A percentile compares a stretch with the other conserved stretches of the same genome.
Conservation (phyloP, 2,329 filamentous ascomycete species). For the Tolypocladium endophyticum region DNA sequence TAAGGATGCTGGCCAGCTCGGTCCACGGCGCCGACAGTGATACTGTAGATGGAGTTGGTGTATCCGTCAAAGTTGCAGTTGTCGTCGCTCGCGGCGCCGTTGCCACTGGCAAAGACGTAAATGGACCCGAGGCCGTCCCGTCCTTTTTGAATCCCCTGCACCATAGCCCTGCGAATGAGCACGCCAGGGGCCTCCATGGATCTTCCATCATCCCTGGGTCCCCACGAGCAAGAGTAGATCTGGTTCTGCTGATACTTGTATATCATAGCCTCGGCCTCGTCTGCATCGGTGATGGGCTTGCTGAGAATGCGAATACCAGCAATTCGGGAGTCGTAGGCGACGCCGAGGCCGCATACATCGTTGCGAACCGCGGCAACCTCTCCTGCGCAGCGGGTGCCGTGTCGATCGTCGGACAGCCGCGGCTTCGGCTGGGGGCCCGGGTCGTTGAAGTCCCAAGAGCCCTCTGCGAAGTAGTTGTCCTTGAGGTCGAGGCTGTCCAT, state of each 20-base stretch:
- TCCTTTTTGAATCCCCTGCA: conserved; percentile 84
- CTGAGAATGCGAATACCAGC: conserved; percentile 89
- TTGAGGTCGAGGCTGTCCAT: conserved; percentile 91
- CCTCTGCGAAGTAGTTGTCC: conserved; percentile 85
- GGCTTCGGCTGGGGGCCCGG: conserved; percentile 68
- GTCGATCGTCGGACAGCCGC: conserved; percentile 71
- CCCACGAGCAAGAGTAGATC: conserved; percentile 99
- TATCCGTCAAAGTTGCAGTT: conserved; percentile 99
- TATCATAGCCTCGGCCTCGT: conserved; percentile 87
- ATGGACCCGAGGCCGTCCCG: conserved; percentile 76
- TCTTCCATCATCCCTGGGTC: conserved; percentile 82
- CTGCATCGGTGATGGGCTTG: conserved; percentile 79
- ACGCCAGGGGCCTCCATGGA: conserved; percentile 92
- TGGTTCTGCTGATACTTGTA: conserved; percentile 86
- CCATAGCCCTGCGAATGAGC: conserved; percentile 80
- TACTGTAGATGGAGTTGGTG: conserved; percentile 98
- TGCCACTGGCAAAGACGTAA: conserved; percentile 91
- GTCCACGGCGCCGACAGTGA: conserved; percentile 90
- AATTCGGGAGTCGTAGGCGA: conserved; percentile 85
- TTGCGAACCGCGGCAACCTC: conserved; percentile 91
- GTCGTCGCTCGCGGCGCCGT: conserved; percentile 76
- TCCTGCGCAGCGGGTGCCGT: conserved; percentile 90
- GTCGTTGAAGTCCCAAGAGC: conserved; percentile 96
- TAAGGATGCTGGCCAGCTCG: conserved; percentile 80
- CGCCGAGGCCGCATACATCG: conserved; percentile 87